These are phyloP conservation scores for Calonectria naviculata DNA, from an alignment of 2,329 filamentous ascomycete genomes.

Conservation along the genomic window DNA sequence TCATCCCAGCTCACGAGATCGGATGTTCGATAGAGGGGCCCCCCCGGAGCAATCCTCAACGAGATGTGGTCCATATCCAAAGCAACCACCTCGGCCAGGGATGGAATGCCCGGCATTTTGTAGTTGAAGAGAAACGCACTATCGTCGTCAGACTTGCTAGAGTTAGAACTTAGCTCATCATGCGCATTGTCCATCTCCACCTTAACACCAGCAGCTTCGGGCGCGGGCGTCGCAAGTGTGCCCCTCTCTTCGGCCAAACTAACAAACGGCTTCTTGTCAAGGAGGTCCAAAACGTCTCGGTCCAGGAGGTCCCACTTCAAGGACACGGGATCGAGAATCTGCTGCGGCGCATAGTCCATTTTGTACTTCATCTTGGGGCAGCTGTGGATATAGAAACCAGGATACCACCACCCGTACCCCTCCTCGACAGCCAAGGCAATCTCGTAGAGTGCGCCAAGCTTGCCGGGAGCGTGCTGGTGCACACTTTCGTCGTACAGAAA, in stretches of 20 bases:
- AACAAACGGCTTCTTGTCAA: slow-evolving; percentile 68
- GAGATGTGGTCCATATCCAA: slow-evolving; percentile 70
- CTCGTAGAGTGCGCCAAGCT: slow-evolving; percentile 80
- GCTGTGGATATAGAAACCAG: slow-evolving; percentile 83
- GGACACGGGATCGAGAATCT: slow-evolving; percentile 76
- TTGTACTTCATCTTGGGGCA: slow-evolving; percentile 90
- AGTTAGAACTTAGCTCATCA: slow-evolving; percentile 4
- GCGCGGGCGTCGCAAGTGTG: neutral
- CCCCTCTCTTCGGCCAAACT: slow-evolving; percentile 53
- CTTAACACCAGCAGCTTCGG: neutral
- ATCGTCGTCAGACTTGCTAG: slow-evolving; percentile 18
- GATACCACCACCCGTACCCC: slow-evolving; percentile 83
- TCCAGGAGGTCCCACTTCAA: slow-evolving; percentile 72
- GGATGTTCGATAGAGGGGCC: slow-evolving; percentile 54
- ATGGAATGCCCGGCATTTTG: slow-evolving; percentile 75
- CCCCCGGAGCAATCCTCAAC: slow-evolving; percentile 57
- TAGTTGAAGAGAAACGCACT: slow-evolving; percentile 63
- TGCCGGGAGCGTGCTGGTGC: slow-evolving; percentile 76
- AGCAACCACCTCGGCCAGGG: slow-evolving; percentile 61
- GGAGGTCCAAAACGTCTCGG: slow-evolving; percentile 57
- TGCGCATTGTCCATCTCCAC: slow-evolving; percentile 3
- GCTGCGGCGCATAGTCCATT: slow-evolving; percentile 80
- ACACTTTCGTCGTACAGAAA: slow-evolving; percentile 85
- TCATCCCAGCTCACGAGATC: slow-evolving; percentile 71
- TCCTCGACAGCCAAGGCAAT: slow-evolving; percentile 76